These are phyloP conservation scores for Copromyces sp. DNA, from an alignment of 495 filamentous ascomycete genomes.

Conservation along the genomic window DNA sequence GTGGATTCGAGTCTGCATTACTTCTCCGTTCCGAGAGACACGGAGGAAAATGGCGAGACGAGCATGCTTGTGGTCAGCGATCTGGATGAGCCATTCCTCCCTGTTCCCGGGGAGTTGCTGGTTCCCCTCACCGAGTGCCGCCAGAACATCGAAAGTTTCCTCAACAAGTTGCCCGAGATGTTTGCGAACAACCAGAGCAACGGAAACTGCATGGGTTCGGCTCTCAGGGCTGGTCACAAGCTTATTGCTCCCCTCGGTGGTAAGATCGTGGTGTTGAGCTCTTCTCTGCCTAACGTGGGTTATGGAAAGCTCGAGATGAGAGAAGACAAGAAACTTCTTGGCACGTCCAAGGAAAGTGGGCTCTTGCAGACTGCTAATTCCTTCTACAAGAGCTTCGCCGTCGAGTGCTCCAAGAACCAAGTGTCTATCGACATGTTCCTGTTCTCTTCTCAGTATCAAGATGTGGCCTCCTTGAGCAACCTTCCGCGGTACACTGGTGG, in stretches of 20 bases:
- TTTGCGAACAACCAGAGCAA: conserved; percentile 87
- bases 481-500: conserved; percentile 92
- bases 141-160: conserved; percentile 80
- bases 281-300: conserved; percentile 83
- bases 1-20: conserved; percentile 94
- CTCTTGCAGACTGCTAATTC: conserved; percentile 85
- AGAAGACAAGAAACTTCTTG: conserved; percentile 93
- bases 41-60: conserved; percentile 67
- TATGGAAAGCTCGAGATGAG: conserved; percentile 84
- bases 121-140: conserved; percentile 85
- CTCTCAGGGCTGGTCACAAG: conserved; percentile 86
- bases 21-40: conserved; percentile 85
- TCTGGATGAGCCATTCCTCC: conserved; percentile 93
- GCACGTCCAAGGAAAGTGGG: conserved; percentile 80
- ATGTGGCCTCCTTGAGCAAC: conserved; percentile 91
- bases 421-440: conserved; percentile 99
- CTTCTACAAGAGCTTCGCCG: conserved; percentile 98
- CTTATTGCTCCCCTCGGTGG: conserved; percentile 87
- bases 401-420: conserved; percentile 97
- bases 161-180: conserved; percentile 88
- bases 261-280: conserved; percentile 84
- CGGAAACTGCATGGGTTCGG: conserved; percentile 84
- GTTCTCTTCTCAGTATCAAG: conserved; percentile 93
- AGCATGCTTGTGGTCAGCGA: conserved; percentile 94
- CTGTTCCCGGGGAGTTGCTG: conserved; percentile 84